These are phyloP conservation scores for Taphrina populina DNA, from an alignment of 1,139 yeast species.

Conservation along the genomic window DNA sequence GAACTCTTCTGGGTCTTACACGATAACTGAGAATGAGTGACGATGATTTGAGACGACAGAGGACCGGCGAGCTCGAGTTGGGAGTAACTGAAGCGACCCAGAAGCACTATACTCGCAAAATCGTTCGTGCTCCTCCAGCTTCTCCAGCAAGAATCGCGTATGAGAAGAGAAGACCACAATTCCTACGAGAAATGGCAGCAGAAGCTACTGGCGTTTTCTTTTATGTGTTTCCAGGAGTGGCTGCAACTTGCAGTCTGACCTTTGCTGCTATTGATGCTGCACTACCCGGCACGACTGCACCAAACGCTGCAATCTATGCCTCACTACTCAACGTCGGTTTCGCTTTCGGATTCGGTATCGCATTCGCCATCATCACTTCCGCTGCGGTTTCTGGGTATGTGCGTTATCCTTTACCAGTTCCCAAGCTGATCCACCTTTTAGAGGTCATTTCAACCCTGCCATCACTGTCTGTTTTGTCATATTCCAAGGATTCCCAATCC, in stretches of 20 bases:
- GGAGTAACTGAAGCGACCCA: constrained; percentile 29
- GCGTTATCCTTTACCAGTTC: too few relatives aligned
- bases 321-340: constrained; percentile 19
- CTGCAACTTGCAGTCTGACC: constrained; percentile 11
- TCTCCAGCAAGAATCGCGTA: constrained; percentile 11
- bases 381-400: constrained; percentile 53
- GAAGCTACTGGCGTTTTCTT: constrained; percentile 31
- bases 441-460: constrained; percentile 50
- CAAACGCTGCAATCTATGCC: constrained; percentile 22
- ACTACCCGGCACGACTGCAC: constrained; percentile 8
- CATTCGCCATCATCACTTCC: constrained; percentile 31
- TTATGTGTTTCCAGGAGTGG: constrained; percentile 31
- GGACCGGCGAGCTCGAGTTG: constrained; percentile 32
- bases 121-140: constrained; percentile 27
- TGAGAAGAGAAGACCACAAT: constrained; percentile 17
- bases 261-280: constrained; percentile 11
- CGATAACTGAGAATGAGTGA: constrained; percentile 19
- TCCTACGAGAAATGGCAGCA: constrained; percentile 28
- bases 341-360: constrained; percentile 28
- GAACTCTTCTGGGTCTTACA: too few relatives aligned
- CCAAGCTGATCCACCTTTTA: too few relatives aligned
- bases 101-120: constrained; percentile 13
- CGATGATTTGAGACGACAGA: constrained; percentile 24
- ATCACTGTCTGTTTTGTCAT: constrained; percentile 48
- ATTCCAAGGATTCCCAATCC: constrained; percentile 50